These are phyloP conservation scores for Pontederia crassipes DNA, from an alignment of 176 grass and related monocot species.

Conservation along the genomic window DNA sequence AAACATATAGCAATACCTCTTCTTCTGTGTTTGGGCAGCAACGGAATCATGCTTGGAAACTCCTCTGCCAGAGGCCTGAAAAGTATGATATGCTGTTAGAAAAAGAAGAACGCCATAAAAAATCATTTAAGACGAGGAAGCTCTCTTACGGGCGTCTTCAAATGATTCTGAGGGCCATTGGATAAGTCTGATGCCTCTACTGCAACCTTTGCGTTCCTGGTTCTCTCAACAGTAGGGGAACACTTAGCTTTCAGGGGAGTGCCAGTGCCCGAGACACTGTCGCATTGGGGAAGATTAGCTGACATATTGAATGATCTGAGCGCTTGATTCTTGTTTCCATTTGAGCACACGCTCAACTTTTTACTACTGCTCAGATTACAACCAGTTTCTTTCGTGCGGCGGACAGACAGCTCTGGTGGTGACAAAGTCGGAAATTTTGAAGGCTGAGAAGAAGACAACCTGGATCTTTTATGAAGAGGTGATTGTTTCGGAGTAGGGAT, in stretches of 20 bases:
- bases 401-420: constrained; percentile 8
- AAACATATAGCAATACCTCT: background rate
- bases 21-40: background rate
- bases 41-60: background rate
- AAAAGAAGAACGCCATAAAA: background rate
- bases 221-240: constrained; percentile 13
- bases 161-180: background rate
- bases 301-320: constrained; percentile 25
- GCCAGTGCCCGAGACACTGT: background rate
- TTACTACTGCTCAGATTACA: constrained; percentile 16
- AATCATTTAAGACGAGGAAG: constrained; percentile 4
- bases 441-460: constrained; percentile 12
- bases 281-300: background rate
- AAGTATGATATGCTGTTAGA: background rate
- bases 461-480: constrained; percentile 28
- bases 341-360: background rate
- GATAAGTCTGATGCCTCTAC: constrained; percentile 15
- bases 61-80: constrained; percentile 5
- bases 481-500: constrained; percentile 18
- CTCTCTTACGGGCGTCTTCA: constrained; percentile 33
- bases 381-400: constrained; percentile 48
- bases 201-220: constrained; percentile 29
- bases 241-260: constrained; percentile 19
- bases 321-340: constrained; percentile 14
- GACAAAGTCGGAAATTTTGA: constrained; percentile 11